These are phyloP conservation scores for Ustilago esculenta DNA, from an alignment of 1,284 basidiomycete species.

Conservation along the genomic window DNA sequence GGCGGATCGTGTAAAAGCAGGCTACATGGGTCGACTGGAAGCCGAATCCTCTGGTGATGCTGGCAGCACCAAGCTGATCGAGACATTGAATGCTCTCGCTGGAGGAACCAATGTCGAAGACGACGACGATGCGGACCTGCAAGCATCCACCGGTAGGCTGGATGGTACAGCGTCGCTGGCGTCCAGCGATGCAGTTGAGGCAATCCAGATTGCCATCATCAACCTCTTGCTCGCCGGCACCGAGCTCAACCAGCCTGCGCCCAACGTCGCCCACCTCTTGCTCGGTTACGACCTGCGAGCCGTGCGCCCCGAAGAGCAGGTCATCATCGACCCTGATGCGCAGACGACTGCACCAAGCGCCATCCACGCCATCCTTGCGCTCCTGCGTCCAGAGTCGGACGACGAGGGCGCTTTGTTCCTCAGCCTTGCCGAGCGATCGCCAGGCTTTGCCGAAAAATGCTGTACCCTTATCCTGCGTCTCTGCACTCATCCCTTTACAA, in stretches of 20 bases:
- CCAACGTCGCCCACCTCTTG: conserved; percentile 89
- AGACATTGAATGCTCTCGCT: conserved; percentile 63
- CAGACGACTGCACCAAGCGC: conserved; percentile 68
- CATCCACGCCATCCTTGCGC: conserved; percentile 79
- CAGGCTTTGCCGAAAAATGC: conserved; percentile 84
- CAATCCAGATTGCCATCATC: conserved; percentile 81
- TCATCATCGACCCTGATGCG: conserved; percentile 70
- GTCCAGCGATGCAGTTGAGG: conserved; percentile 70
- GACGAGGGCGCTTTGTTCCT: conserved; percentile 25
- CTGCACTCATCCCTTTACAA: conserved; percentile 84
- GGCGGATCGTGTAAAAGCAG: conserved; percentile 83
- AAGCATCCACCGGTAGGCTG: conserved; percentile 69
- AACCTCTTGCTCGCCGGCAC: conserved; percentile 86
- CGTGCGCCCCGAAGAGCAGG: conserved; percentile 68
- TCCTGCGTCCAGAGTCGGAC: conserved; percentile 37
- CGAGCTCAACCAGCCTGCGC: conserved; percentile 74
- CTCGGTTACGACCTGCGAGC: conserved; percentile 77
- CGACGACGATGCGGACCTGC: conserved; percentile 72
- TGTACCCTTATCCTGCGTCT: conserved; percentile 86
- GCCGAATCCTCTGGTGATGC: conserved; percentile 63
- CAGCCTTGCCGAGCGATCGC: conserved; percentile 66
- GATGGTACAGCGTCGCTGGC: conserved; percentile 64
- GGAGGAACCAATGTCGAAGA: conserved; percentile 68
- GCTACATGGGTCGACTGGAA: conserved; percentile 79
- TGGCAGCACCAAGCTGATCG: conserved; percentile 49